phyloP scores from a whole-genome alignment of 2,329 filamentous ascomycete genomes.

The Calonectria hawksworthii region DNA sequence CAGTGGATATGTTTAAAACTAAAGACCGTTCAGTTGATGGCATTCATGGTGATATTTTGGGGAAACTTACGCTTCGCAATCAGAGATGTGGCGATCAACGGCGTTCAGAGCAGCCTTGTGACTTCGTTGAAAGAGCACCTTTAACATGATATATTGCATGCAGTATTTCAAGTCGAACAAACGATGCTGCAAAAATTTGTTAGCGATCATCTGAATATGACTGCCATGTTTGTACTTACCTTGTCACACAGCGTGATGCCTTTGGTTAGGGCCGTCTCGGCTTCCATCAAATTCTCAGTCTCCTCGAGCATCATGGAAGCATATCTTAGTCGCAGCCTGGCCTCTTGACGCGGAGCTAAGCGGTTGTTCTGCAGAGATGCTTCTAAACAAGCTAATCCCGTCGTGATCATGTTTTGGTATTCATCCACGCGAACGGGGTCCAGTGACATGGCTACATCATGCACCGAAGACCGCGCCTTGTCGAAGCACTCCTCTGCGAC shows the following conservation, averaged over 20 bases:
- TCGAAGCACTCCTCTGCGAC: slow-evolving; percentile 82
- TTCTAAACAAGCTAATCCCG: slow-evolving; percentile 80
- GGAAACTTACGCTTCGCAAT: slow-evolving; percentile 72
- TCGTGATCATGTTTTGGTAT: slow-evolving; percentile 80
- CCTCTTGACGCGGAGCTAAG: slow-evolving; percentile 76
- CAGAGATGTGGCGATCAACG: slow-evolving; percentile 76
- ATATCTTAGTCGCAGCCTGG: slow-evolving; percentile 78
- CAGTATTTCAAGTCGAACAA: slow-evolving; percentile 78
- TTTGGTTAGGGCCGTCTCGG: slow-evolving; percentile 79
- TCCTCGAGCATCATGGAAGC: slow-evolving; percentile 80
- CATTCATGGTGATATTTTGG: not conserved
- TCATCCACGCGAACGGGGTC: slow-evolving; percentile 65
- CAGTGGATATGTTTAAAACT: slow-evolving; percentile 77
- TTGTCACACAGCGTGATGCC: slow-evolving; percentile 79
- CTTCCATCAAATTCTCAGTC: slow-evolving; percentile 81
- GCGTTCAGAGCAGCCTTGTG: slow-evolving; percentile 81
- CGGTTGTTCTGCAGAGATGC: slow-evolving; percentile 73
- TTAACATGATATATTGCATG: slow-evolving; percentile 80
- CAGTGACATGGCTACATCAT: slow-evolving; percentile 58
- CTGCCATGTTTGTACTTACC: slow-evolving; percentile 51
- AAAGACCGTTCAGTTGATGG: slow-evolving; percentile 29
- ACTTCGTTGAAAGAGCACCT: slow-evolving; percentile 78
- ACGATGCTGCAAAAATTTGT: slow-evolving; percentile 50
- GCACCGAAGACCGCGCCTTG: slow-evolving; percentile 71
- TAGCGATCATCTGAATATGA: slow-evolving; percentile 41